A percentile compares a stretch with the other conserved stretches of the same genome.
These are phyloP conservation scores for Blastomyces percursus DNA, from an alignment of 2,329 filamentous ascomycete genomes.

Conservation along the genomic window DNA sequence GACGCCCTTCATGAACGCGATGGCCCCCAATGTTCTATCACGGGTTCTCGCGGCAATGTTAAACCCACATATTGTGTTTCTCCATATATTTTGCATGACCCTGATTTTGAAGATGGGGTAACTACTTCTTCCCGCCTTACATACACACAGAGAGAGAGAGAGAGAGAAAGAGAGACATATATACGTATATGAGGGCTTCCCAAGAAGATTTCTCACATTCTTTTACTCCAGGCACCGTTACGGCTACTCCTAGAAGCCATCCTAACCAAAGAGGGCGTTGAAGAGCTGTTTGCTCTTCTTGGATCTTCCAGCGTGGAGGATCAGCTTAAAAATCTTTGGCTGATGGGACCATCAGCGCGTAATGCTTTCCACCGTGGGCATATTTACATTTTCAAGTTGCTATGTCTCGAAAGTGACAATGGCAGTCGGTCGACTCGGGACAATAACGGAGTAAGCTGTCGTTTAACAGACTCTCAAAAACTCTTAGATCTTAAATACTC, in stretches of 20 bases:
- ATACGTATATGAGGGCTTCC: too few species aligned
- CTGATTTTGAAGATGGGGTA: background rate
- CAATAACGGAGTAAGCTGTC: background rate
- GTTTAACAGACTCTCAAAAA: background rate
- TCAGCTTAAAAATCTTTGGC: constrained; percentile 5
- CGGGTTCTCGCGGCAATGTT: background rate
- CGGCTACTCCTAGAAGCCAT: constrained; percentile 2
- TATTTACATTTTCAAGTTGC: background rate
- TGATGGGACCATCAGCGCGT: background rate
- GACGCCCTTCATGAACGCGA: constrained; percentile 1
- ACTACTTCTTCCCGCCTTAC: background rate
- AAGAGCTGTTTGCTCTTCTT: constrained; percentile 2
- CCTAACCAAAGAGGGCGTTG: background rate
- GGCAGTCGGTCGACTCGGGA: background rate
- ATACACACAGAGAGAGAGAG: too few species aligned
- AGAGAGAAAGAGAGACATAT: too few species aligned
- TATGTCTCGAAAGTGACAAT: background rate
- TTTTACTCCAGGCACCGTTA: background rate
- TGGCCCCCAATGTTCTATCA: constrained; percentile 1
- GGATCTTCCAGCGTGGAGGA: background rate
- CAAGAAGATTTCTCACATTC: background rate
- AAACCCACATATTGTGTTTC: constrained; percentile 2
- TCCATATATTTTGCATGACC: constrained; percentile 3
- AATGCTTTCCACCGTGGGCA: background rate
- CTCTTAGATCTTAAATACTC: background rate